These are phyloP conservation scores for Colletotrichum kahawae DNA, from an alignment of 2,329 filamentous ascomycete genomes.

Conservation along the genomic window DNA sequence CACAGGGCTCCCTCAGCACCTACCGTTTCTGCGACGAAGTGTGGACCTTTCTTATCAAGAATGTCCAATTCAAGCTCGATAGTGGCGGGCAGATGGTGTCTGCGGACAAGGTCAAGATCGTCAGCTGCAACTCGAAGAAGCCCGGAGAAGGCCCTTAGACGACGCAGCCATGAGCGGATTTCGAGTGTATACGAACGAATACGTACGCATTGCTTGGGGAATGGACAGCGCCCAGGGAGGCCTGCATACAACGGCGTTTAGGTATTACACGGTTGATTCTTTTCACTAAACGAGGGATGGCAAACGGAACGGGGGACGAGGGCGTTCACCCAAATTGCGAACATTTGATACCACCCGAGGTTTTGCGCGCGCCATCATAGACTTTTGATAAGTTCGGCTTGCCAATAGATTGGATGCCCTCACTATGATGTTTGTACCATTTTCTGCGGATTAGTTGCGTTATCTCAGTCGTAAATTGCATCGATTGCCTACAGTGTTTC, in stretches of 20 bases:
- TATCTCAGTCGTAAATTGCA: neutral
- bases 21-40: constrained; percentile 99
- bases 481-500: neutral
- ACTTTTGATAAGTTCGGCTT: neutral
- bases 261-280: neutral
- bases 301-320: neutral
- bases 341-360: constrained; percentile 17
- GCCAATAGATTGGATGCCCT: constrained; percentile 5
- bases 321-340: constrained; percentile 15
- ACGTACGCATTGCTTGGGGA: neutral
- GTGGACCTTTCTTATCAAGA: constrained; percentile 99
- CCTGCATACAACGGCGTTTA: constrained; percentile 20
- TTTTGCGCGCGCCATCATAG: constrained; percentile 2
- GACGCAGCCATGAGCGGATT: neutral
- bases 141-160: constrained; percentile 43
- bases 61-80: constrained; percentile 98
- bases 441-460: neutral
- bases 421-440: neutral
- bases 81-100: constrained; percentile 73
- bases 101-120: constrained; percentile 97
- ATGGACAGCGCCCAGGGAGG: neutral
- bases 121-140: constrained; percentile 92
- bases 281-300: neutral
- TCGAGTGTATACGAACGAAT: neutral
- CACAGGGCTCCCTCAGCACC: constrained; percentile 91